Base-by-base conservation (phyloP, 2,329 filamentous ascomycete genomes). In the Aspergillus phoenicis region DNA sequence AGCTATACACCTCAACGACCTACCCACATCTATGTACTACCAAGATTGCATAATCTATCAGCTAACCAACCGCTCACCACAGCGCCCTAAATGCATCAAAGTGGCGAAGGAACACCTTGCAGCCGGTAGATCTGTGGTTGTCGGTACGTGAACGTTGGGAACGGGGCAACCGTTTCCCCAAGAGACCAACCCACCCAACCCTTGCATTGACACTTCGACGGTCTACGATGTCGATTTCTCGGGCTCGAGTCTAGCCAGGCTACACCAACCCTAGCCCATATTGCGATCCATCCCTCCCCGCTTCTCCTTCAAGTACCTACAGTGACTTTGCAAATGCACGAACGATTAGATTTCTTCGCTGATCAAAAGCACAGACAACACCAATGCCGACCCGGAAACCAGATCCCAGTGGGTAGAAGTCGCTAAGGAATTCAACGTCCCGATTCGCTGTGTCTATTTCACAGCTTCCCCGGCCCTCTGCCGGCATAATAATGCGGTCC, bases 381-480 rank as follows among this genome's bases (percentile, higher is more conserved):
- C 95, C n/a, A 99, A 99, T 73, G 87, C 93, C 30, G 90, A 96
- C 77, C 75, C 82, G 10, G 89, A 91, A 56, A 91, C 89, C 24
- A 85, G 95, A 65, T 83, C 84, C n/a, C 79, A 90, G 62, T 98
- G 94, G 94, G 78, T 91, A 33, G 80, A 85, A 26, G 78, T 98
- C 30, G 93, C 93, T 17, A 84, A 83, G 65, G 89, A 89, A 69
- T 79, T 87, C 70, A 81, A 85, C 4, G 82, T 96, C 2, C 89
- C 91, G 2, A 90, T 97, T 68, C 89, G 94, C 51, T 96, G 94
- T 71, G 82, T 98, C 8, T 89, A 90, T 76, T 95, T 99, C 79
- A 90, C 88, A 55, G 89, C 92, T 11, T 82, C 88, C 1, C 76
- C 87, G 26, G 83, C 85, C 47, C 74, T 97, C 8, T 87, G 85